Evolutionary conservation across 2,329 filamentous ascomycete species (phyloP), one percentile per base, ranked within the genome.

Genomic region (Helicocarpus griseus): DNA sequence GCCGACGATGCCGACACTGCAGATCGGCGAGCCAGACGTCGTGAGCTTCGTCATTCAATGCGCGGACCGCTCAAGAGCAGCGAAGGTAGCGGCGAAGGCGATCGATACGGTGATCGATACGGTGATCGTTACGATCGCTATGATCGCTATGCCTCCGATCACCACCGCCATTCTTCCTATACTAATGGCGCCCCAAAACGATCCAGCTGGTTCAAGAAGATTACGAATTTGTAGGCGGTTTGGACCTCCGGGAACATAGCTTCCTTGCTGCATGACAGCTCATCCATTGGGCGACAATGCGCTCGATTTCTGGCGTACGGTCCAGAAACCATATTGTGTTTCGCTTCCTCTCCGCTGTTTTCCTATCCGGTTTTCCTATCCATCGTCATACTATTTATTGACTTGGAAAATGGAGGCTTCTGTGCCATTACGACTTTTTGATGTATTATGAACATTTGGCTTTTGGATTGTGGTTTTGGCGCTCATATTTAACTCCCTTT

Each of bases 191-290:
- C 61, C 31, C 54, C 61, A 5, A 73, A 70, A 57, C 63, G 66
- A 53, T 62, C 67, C 11, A 69, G 65, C 53, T 73, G 71, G 71
- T 67, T 73, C 46, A 69, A 69, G 57, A 73, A 71, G 56, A 56
- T 73, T 39, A 69, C 69, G 19, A 63, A 59, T 51, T 59, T 67
- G 43, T 69, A 54, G 61, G 28, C 5, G n/a, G n/a, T n/a, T n/a
- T n/a, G n/a, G n/a, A n/a, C n/a, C n/a, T n/a, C n/a, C n/a, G n/a
- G n/a, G n/a, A n/a, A n/a, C n/a, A n/a, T n/a, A n/a, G n/a, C n/a
- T n/a, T n/a, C n/a, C n/a, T n/a, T n/a, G n/a, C n/a, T n/a, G n/a
- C n/a, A n/a, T n/a, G n/a, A n/a, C n/a, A n/a, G n/a, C n/a, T n/a
- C n/a, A n/a, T n/a, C n/a, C n/a, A n/a, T n/a, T n/a, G n/a, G n/a